These are phyloP conservation scores for Tanacetum coccineum DNA, from an alignment of 129 eudicot genomes.

Conservation along the genomic window DNA sequence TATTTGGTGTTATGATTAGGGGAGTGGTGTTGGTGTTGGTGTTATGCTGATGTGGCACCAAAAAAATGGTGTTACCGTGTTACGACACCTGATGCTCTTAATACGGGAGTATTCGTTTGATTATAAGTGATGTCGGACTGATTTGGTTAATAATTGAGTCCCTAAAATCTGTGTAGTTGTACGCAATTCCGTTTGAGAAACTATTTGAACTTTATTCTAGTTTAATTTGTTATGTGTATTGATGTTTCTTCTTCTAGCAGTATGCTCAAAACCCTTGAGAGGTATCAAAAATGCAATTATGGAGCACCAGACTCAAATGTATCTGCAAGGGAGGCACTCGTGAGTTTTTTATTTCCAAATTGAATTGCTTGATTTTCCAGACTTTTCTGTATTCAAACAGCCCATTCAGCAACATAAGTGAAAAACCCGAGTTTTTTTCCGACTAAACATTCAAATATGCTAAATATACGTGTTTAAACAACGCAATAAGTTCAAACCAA, in stretches of 20 bases:
- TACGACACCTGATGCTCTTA: too few relatives aligned
- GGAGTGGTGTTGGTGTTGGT: too few relatives aligned
- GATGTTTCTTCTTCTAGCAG: slow-evolving; percentile 37
- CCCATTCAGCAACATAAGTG: not conserved
- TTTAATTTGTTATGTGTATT: not conserved
- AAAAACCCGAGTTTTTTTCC: not conserved
- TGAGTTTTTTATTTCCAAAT: slow-evolving; percentile 13
- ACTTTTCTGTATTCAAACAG: not conserved
- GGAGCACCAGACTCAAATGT: slow-evolving; percentile 82
- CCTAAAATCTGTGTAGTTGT: not conserved
- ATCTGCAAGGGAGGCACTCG: slow-evolving; percentile 80
- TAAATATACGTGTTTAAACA: too few relatives aligned
- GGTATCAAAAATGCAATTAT: slow-evolving; percentile 93
- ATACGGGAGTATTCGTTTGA: too few relatives aligned
- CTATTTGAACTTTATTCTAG: not conserved
- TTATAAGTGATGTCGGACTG: not conserved
- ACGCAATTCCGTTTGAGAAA: not conserved
- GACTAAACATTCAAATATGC: not conserved
- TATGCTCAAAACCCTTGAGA: slow-evolving; percentile 92
- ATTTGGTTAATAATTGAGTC: not conserved
- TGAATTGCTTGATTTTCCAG: not conserved
- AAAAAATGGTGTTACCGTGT: too few relatives aligned
- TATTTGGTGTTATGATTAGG: too few relatives aligned
- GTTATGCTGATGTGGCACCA: too few relatives aligned
- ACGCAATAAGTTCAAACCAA: not conserved